phyloP scores from a whole-genome alignment of 2,329 filamentous ascomycete genomes.

The Polychaeton citri region DNA sequence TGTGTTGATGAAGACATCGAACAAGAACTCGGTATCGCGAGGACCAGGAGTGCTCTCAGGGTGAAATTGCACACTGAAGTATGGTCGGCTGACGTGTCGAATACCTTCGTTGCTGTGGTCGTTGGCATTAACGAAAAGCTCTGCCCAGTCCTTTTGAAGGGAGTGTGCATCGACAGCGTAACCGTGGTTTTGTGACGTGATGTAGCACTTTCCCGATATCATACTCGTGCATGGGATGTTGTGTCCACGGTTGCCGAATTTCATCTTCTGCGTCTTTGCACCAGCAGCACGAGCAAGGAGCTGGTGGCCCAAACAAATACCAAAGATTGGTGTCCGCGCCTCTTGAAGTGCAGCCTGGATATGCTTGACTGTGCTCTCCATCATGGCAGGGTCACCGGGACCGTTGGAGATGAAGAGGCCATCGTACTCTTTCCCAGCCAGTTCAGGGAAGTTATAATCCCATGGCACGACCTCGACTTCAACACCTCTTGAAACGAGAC shows the following conservation, averaged over 20 bases:
- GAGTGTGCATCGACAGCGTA: conserved; percentile 77
- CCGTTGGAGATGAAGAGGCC: conserved; percentile 97
- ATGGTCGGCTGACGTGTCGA: conserved; percentile 69
- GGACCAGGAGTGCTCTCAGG: conserved; percentile 94
- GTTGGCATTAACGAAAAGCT: conserved; percentile 96
- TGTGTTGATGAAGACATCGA: conserved; percentile 88
- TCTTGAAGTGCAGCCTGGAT: conserved; percentile 63
- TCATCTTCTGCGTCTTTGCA: conserved; percentile 85
- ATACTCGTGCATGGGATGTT: conserved; percentile 97
- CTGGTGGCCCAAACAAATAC: conserved; percentile 93
- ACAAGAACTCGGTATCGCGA: conserved; percentile 88
- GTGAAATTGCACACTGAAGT: conserved; percentile 99
- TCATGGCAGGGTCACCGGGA: conserved; percentile 82
- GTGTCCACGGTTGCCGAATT: conserved; percentile 96
- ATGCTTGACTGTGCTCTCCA: conserved; percentile 67
- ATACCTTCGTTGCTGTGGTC: conserved; percentile 98
- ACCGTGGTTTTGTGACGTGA: conserved; percentile 97
- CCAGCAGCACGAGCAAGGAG: conserved; percentile 79
- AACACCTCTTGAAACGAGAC: conserved; percentile 78
- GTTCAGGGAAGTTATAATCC: conserved; percentile 77
- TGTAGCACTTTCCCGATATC: conserved; percentile 92
- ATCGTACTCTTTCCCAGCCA: conserved; percentile 75
- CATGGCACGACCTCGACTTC: conserved; percentile 92
- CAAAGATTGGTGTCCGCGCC: conserved; percentile 77
- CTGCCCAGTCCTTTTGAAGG: conserved; percentile 69